These are phyloP conservation scores for Pyricularia pennisetigena DNA, from an alignment of 2,329 filamentous ascomycete species.

Conservation along the genomic window DNA sequence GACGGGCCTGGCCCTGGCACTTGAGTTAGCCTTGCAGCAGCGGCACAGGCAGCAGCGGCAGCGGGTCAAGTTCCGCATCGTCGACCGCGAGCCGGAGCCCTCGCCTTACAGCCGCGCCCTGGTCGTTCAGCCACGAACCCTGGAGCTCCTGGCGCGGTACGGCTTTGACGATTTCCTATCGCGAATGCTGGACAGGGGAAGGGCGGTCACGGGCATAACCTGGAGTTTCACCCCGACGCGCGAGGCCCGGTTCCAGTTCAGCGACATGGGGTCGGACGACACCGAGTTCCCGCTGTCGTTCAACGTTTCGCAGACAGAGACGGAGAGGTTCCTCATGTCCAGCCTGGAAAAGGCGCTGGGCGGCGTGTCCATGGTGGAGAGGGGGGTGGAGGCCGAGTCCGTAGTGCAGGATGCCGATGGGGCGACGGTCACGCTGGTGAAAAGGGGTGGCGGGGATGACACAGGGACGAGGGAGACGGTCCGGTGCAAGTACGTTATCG, in stretches of 20 bases:
- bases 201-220: constrained; percentile 24
- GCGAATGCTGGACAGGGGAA: constrained; percentile 24
- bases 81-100: constrained; percentile 22
- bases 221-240: constrained; percentile 24
- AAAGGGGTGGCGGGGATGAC: not conserved
- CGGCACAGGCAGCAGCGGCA: constrained; percentile 16
- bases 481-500: constrained; percentile 27
- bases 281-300: constrained; percentile 13
- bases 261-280: constrained; percentile 8
- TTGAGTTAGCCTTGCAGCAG: constrained; percentile 19
- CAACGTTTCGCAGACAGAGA: constrained; percentile 15
- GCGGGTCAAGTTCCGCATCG: constrained; percentile 20
- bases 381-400: constrained; percentile 10
- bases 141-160: constrained; percentile 39
- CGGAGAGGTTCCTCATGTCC: constrained; percentile 12
- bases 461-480: constrained; percentile 10
- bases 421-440: constrained; percentile 12
- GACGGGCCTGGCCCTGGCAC: constrained; percentile 30
- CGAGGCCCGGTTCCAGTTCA: constrained; percentile 20
- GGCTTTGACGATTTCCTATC: constrained; percentile 19
- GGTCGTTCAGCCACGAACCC: constrained; percentile 35
- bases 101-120: constrained; percentile 30
- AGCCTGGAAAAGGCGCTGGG: not conserved
- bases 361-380: constrained; percentile 11
- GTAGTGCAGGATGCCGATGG: constrained; percentile 11